These are phyloP conservation scores for Neurospora sp. DNA, from an alignment of 495 filamentous ascomycete genomes.

Conservation along the genomic window DNA sequence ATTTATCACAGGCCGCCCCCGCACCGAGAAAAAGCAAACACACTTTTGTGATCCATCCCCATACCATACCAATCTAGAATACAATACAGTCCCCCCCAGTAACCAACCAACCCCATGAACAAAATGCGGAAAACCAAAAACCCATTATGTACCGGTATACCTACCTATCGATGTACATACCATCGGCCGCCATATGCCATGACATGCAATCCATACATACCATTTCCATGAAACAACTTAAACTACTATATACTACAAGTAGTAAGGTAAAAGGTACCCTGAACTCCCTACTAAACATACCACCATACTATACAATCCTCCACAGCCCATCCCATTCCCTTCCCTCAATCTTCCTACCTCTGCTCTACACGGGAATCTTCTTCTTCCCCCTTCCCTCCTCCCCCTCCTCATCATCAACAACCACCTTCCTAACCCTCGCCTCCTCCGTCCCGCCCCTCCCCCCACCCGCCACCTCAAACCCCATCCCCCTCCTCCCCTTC, in stretches of 20 bases:
- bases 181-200: background rate
- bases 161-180: background rate
- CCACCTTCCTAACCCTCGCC: conserved; percentile 23
- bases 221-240: background rate
- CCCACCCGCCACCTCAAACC: conserved; percentile 46
- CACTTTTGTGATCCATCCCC: background rate
- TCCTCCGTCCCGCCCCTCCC: conserved; percentile 9
- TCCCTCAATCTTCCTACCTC: too few relatives aligned
- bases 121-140: background rate
- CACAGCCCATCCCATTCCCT: background rate
- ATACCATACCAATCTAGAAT: background rate
- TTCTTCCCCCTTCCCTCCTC: background rate
- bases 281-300: background rate
- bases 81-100: background rate
- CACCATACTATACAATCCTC: background rate
- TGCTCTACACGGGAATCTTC: background rate
- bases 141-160: background rate
- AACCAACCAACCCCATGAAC: background rate
- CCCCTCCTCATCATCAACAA: background rate
- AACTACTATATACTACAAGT: background rate
- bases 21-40: background rate
- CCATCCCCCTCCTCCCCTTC: conserved; percentile 53
- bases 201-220: background rate
- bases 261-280: background rate
- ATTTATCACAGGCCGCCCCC: background rate